Base-by-base conservation (phyloP, 441 rosid species). In the Capsella rubella region DNA sequence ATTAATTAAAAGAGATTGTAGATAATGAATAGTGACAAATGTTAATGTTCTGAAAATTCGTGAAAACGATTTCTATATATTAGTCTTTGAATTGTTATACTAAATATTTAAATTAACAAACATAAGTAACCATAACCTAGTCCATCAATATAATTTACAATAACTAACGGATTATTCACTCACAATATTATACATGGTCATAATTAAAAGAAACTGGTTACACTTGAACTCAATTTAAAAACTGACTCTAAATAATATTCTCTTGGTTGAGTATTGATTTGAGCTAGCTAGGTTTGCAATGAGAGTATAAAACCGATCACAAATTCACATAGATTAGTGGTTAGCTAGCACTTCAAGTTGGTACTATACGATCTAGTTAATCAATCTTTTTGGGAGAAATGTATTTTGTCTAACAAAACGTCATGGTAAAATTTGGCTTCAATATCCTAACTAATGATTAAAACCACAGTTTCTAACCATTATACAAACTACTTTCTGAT, bases 211-310 rank as follows among this genome's bases (percentile, higher is more conserved):
- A 16, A 69, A 47, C 15, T 9, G 4, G 47, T 70, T 59, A 18
- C 39, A 32, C 34, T 68, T 25, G 25, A 21, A 12, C 37, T 67
- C 42, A 18, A 52, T 14, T 8, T 32, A 7, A 34, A 64, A 18
- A 13, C 8, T 21, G 28, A 8, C 13, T 31, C 31, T n/a, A 68
- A 16, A 43, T 10, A 67, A 7, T 29, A 43, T 5, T 55, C 14
- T 31, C 11, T 65, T 49, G 32, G 47, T 25, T 65, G 14, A 65
- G 18, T 51, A 35, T 66, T 39, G 60, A n/a, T 52, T 39, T 25
- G 59, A 10, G 12, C 29, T 28, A 40, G 37, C 43, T 28, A 15
- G 35, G 35, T 65, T 67, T 65, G 58, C 12, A 37, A 9, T 14
- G 52, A 40, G 52, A 31, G 14, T 40, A 16, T 16, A 13, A 51